Evolutionary conservation across 2,329 filamentous ascomycete species (phyloP), one percentile per base, ranked within the genome.

Genomic region (Trichophyton schoenleinii): DNA sequence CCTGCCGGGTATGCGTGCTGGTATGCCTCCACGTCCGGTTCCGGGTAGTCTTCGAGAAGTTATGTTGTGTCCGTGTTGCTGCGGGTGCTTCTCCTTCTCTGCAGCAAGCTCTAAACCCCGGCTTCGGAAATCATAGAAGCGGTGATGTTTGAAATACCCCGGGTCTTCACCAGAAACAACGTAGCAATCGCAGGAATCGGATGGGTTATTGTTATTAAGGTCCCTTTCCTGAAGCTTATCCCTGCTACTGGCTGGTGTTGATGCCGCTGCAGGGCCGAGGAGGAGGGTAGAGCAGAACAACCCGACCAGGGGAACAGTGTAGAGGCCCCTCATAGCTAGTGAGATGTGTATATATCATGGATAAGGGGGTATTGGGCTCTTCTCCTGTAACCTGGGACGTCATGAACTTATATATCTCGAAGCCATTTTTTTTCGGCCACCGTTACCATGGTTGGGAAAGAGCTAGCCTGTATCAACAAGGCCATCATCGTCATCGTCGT

Each of bases 111-210:
- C n/a, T 22, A 41, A 15, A 28, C 28, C 20, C 4, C 20, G 38
- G 20, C 5, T 22, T 28, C 79, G 77, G 64, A 81, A 81, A 68
- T 81, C 79, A 71, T 74, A 80, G 67, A 81, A 77, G 58, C 74
- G 75, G 71, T 81, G 77, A 68, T 80, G 74, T 55, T 77, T 73
- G 65, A 81, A 81, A 68, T 78, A 79, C 5, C 73, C 70, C 18
- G 75, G 74, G 7, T 74, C 70, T 2, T 74, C 66, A 3, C 72
- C 72, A 1, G 74, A 73, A 31, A 80, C 72, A 7, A 76, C 70
- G 63, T 79, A 81, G 69, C 79, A 80, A 60, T 77, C 74, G 64
- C 79, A 80, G 52, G 75, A 68, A 36, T 65, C 59, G 13, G 59
- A 31, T 38, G 57, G 55, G 34, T 18, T 13, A 6, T 38, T 58